These are phyloP conservation scores for Oenanthe javanica DNA, from an alignment of 140 eudicot genomes.

Conservation along the genomic window DNA sequence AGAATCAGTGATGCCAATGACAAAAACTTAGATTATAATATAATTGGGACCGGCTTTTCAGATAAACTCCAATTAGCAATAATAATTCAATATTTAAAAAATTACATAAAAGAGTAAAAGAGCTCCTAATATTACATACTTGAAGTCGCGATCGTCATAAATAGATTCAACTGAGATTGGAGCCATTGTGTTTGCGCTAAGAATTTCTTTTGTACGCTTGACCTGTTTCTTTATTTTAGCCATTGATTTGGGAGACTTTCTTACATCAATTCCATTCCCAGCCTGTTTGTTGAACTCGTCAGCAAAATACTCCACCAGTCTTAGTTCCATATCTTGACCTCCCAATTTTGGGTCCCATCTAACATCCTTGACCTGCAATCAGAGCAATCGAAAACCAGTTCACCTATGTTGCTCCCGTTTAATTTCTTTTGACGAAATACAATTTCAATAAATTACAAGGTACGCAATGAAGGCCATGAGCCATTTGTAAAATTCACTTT, in stretches of 20 bases:
- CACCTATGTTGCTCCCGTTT: background rate
- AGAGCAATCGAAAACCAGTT: slow-evolving; percentile 7
- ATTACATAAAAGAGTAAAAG: slow-evolving; percentile 5
- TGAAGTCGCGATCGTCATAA: slow-evolving; percentile 92
- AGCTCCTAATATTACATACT: slow-evolving; percentile 31
- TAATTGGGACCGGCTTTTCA: background rate
- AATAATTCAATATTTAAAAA: background rate
- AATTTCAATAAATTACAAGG: background rate
- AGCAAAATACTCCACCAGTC: slow-evolving; percentile 92
- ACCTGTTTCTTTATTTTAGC: slow-evolving; percentile 97
- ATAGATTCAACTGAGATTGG: slow-evolving; percentile 95
- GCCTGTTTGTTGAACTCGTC: slow-evolving; percentile 90
- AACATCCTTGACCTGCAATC: slow-evolving; percentile 85
- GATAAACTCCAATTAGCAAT: background rate
- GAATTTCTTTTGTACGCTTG: slow-evolving; percentile 97
- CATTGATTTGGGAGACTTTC: slow-evolving; percentile 88
- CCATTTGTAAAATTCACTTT: background rate
- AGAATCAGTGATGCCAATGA: background rate
- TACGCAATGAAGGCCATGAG: background rate
- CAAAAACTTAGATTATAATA: background rate
- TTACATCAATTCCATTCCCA: slow-evolving; percentile 85
- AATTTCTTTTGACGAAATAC: background rate
- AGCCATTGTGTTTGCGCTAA: slow-evolving; percentile 92
- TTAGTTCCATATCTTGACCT: slow-evolving; percentile 82
- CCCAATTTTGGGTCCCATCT: slow-evolving; percentile 96